Evolutionary conservation across 1,284 basidiomycete genomes (phyloP), one percentile per base, ranked within the genome.

Genomic region (Ceratobasidium sp.): DNA sequence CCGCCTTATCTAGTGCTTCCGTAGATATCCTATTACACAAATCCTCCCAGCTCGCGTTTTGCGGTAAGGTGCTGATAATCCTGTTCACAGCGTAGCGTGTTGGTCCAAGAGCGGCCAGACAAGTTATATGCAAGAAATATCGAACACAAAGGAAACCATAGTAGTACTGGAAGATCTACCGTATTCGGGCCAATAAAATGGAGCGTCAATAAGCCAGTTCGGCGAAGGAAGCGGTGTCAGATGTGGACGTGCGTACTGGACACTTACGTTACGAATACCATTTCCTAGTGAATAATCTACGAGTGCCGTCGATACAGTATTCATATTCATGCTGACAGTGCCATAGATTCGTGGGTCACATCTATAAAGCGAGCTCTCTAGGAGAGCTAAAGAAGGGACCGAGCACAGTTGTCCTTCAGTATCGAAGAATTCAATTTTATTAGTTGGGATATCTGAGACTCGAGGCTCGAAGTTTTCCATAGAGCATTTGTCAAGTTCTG

Each of bases 131-230:
- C 10, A 64, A 15, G 62, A 64, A 20, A 42, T 44, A 38, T 10
- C 62, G 62, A 42, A 64, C 44, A 15, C 33, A 42, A 13, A 64
- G 7, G 17, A 44, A 64, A 13, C 62, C 62, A 64, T 42, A 64
- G 62, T 44, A 64, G 23, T 42, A 38, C 20, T 44, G 40, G 40
- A 64, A 64, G 4, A 44, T 44, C 48, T 50, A 15, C 20, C 20
- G 48, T 13, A 15, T 50, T 20, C 33, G 33, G 33, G 33, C 33
- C 33, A 33, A 33, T 33, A 33, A 33, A 33, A 33, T 33, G 33
- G 33, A 33, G 33, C 33, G 33, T 33, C 33, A 33, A 33, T 33
- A 33, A 33, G 33, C 33, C 33, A 33, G 33, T 33, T 33, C 33
- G 33, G 33, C 33, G 33, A 33, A 33, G 33, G 33, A 33, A 33